These are phyloP conservation scores for Coniophora puteana DNA, from an alignment of 1,284 basidiomycete genomes.

Conservation along the genomic window DNA sequence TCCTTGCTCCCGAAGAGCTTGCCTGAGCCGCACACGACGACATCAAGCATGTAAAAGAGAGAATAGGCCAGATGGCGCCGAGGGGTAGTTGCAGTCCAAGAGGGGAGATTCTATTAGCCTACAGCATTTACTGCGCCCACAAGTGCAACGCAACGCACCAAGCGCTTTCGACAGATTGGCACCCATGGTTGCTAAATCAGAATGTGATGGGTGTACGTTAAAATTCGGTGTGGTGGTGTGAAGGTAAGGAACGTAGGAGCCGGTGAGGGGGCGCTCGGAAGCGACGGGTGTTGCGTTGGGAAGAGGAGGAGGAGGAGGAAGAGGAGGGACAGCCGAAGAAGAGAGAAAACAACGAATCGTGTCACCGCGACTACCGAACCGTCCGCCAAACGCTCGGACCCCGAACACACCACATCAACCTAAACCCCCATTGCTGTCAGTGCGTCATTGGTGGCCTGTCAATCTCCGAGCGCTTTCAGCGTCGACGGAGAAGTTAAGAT, in stretches of 20 bases:
- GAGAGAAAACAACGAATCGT: constrained; percentile 11
- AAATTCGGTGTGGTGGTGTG: constrained; percentile 28
- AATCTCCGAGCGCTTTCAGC: no score
- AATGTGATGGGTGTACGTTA: no score
- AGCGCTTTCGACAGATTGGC: constrained; percentile 75
- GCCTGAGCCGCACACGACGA: constrained; percentile 41
- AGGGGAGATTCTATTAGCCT: constrained; percentile 9
- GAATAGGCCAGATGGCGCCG: constrained; percentile 3
- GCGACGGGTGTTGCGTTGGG: constrained; percentile 26
- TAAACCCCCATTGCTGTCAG: no score
- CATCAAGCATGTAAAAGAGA: constrained; percentile 8
- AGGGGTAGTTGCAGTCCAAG: not conserved
- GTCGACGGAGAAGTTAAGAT: no score
- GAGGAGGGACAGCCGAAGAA: constrained; percentile 14
- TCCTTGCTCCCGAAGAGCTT: constrained; percentile 99
- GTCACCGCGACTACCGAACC: not conserved
- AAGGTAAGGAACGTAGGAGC: constrained; percentile 46
- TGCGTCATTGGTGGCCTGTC: no score
- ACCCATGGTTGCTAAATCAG: constrained; percentile 61
- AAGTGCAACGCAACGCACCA: constrained; percentile 53
- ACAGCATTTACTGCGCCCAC: constrained; percentile 7
- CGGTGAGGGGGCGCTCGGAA: constrained; percentile 21
- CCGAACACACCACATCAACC: constrained; percentile 28
- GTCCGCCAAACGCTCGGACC: constrained; percentile 19
- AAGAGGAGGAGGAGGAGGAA: constrained; percentile 27